Conservation (phyloP, 331 rosid genomes). For the Cydonia oblonga region DNA sequence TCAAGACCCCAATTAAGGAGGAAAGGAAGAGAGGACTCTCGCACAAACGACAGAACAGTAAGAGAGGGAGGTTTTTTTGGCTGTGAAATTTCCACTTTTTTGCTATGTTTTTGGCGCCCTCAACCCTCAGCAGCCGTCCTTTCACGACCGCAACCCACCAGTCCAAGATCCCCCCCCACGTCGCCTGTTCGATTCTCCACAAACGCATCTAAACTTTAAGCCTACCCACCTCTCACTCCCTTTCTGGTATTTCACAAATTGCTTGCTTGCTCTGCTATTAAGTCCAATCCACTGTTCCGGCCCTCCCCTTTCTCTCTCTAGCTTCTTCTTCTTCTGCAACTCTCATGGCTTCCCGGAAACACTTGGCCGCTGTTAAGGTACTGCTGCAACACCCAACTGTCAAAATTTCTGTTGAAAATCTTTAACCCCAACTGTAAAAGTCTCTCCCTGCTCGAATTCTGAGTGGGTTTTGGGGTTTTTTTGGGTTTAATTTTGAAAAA, state of each 20-base stretch:
- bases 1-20: no score
- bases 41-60: neutral
- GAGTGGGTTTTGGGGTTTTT: neutral
- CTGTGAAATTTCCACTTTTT: neutral
- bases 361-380: slow-evolving; percentile 51
- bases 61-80: neutral
- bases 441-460: neutral
- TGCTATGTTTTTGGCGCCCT: neutral
- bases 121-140: neutral
- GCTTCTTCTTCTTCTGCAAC: neutral
- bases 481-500: neutral
- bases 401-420: slow-evolving; percentile 1
- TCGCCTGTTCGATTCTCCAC: slow-evolving; percentile 31
- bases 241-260: neutral
- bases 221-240: neutral
- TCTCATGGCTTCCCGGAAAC: slow-evolving; percentile 60
- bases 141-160: neutral
- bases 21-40: neutral
- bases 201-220: neutral
- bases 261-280: neutral
- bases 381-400: neutral
- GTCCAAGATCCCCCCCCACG: slow-evolving; percentile 8
- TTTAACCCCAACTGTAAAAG: slow-evolving; percentile 1
- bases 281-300: neutral
- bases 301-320: neutral